These are phyloP conservation scores for Colletotrichum horii DNA, from an alignment of 2,329 filamentous ascomycete genomes.

Conservation along the genomic window DNA sequence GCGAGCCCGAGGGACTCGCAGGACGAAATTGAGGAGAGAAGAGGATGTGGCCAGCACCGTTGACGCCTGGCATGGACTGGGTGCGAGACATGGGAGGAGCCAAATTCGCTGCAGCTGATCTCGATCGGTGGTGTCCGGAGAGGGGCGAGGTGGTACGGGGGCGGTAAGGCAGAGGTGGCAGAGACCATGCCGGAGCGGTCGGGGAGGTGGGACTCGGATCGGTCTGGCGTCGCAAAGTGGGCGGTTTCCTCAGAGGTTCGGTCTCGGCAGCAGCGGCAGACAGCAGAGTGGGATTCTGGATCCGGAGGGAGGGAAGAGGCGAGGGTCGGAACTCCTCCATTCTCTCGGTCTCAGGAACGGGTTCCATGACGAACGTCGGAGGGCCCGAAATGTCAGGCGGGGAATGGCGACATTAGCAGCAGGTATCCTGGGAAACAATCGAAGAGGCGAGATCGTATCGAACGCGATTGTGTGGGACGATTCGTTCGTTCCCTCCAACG, in stretches of 20 bases:
- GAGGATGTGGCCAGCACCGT: constrained; percentile 62
- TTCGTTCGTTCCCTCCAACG: not conserved
- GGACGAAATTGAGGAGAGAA: constrained; percentile 59
- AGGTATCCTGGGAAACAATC: not conserved
- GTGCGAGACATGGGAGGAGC: constrained; percentile 65
- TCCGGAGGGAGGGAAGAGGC: constrained; percentile 59
- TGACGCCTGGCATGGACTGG: constrained; percentile 68
- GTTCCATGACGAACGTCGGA: constrained; percentile 58
- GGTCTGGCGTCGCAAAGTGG: constrained; percentile 61
- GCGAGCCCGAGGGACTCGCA: constrained; percentile 59
- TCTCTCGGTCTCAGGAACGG: constrained; percentile 71
- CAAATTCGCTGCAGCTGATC: constrained; percentile 57
- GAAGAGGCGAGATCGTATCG: not conserved
- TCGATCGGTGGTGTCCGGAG: constrained; percentile 62
- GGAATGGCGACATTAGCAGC: constrained; percentile 17
- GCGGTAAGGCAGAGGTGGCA: constrained; percentile 59
- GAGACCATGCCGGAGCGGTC: constrained; percentile 54
- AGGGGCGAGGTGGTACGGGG: constrained; percentile 68
- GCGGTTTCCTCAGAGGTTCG: constrained; percentile 55
- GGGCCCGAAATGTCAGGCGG: constrained; percentile 12
- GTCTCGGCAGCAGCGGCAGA: constrained; percentile 41
- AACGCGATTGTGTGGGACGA: not conserved
- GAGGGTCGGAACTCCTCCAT: constrained; percentile 70
- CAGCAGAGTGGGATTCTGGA: constrained; percentile 39
- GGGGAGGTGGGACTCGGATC: constrained; percentile 62